Evolutionary conservation across 129 eudicot genomes (phyloP).

Genomic region (Pittosporum tobira): DNA sequence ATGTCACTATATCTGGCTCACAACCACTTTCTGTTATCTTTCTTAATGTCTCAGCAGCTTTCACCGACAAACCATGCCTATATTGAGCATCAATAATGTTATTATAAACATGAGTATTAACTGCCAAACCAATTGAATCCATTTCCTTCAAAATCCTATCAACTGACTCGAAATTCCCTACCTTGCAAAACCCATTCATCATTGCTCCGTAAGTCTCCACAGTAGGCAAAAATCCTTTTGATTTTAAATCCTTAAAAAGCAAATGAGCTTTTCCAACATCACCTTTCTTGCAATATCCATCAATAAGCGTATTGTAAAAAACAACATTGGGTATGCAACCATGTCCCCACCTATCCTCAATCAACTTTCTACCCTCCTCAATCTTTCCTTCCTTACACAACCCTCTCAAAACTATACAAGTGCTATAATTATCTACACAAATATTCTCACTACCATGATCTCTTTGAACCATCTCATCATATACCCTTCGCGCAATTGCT

Average conservation of each 20-base stretch:
- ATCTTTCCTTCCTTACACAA: slow-evolving; percentile 70
- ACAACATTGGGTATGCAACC: slow-evolving; percentile 72
- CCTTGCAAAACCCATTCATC: slow-evolving; percentile 61
- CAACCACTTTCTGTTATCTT: slow-evolving; percentile 46
- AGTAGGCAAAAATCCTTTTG: slow-evolving; percentile 65
- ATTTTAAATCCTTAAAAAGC: slow-evolving; percentile 54
- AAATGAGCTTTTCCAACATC: slow-evolving; percentile 42
- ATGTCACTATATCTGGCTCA: slow-evolving; percentile 60
- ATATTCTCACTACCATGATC: slow-evolving; percentile 18
- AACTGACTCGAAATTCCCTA: slow-evolving; percentile 45
- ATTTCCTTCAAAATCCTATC: slow-evolving; percentile 58
- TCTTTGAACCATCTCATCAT: slow-evolving; percentile 57
- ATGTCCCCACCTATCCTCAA: slow-evolving; percentile 75
- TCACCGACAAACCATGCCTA: slow-evolving; percentile 39
- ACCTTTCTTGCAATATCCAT: slow-evolving; percentile 80
- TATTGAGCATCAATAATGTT: slow-evolving; percentile 62
- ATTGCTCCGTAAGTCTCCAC: slow-evolving; percentile 74
- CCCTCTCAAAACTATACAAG: slow-evolving; percentile 64
- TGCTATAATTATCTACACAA: slow-evolving; percentile 64
- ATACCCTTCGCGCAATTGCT: slow-evolving; percentile 40
- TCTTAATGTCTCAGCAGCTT: slow-evolving; percentile 42
- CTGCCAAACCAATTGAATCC: slow-evolving; percentile 51
- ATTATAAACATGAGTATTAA: slow-evolving; percentile 49
- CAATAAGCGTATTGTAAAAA: slow-evolving; percentile 70
- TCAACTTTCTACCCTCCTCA: slow-evolving; percentile 59